Percentiles rank a stretch among this genome's conserved stretches.
phyloP scores from a whole-genome alignment of 257 asterid genomes.

The Solanum chiquidenum region DNA sequence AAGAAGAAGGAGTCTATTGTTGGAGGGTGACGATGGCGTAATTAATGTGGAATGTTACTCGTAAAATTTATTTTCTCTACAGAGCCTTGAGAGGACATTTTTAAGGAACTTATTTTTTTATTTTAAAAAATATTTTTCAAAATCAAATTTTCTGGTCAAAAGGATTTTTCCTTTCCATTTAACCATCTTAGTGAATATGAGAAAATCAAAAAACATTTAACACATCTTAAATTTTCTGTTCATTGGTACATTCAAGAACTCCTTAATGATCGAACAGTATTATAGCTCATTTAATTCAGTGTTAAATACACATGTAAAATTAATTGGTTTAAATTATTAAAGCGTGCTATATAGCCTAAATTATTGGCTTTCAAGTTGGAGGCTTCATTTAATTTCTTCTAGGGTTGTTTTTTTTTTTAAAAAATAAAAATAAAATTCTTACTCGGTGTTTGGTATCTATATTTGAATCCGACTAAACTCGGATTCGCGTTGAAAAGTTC shows the following conservation, averaged over 20 bases:
- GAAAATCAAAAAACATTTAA: background rate
- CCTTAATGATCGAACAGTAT: background rate
- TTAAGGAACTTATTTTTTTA: background rate
- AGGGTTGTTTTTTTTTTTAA: too few relatives aligned
- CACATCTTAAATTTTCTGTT: background rate
- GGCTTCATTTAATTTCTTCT: background rate
- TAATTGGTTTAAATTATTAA: background rate
- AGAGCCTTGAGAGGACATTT: background rate
- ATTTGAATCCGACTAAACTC: background rate
- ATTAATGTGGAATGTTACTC: background rate
- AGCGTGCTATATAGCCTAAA: background rate
- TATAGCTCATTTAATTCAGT: background rate
- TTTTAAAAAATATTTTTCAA: background rate
- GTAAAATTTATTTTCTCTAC: background rate
- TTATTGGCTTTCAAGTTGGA: background rate
- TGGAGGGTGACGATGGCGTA: background rate
- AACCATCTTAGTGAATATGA: background rate
- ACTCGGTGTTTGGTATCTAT: background rate
- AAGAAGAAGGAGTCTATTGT: background rate
- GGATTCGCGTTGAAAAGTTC: accelerated
- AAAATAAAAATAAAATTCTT: too few relatives aligned
- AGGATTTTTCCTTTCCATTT: background rate
- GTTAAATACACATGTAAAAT: background rate
- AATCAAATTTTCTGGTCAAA: too few relatives aligned
- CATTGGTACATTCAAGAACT: background rate